Percentiles rank a stretch among this genome's conserved stretches.
phyloP scores from a whole-genome alignment of 768 basidiomycete species.

The Megacollybia marginata region DNA sequence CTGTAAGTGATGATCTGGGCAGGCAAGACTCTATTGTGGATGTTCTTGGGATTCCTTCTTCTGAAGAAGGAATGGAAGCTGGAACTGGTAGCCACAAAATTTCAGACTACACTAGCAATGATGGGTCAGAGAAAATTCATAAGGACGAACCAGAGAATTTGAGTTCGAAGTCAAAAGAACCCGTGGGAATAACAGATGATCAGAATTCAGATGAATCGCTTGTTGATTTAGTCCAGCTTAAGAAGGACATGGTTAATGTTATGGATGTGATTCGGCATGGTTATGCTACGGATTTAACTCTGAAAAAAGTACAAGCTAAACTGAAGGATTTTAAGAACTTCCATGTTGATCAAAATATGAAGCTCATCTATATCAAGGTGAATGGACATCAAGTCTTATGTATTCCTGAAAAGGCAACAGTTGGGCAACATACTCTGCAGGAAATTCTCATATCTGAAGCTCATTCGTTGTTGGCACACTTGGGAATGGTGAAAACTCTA shows the following conservation, averaged over 20 bases:
- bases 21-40: not conserved
- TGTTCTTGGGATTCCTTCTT: not conserved
- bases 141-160: not conserved
- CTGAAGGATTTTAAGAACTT: slow-evolving; percentile 8
- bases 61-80: not conserved
- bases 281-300: slow-evolving; percentile 15
- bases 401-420: slow-evolving; percentile 8
- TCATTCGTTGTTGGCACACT: slow-evolving; percentile 5
- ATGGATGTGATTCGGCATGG: slow-evolving; percentile 1
- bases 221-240: too few species aligned
- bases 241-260: too few species aligned
- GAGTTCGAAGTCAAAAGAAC: not conserved
- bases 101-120: not conserved
- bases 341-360: slow-evolving; percentile 2
- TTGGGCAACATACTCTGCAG: not conserved
- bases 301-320: slow-evolving; percentile 5
- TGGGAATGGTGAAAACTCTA: not conserved
- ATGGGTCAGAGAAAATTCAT: not conserved
- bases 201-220: not conserved
- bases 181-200: not conserved
- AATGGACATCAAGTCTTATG: slow-evolving; percentile 1
- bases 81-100: not conserved
- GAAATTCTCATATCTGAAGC: slow-evolving; percentile 19
- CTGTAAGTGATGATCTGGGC: not conserved
- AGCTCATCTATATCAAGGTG: slow-evolving; percentile 5